Evolutionary conservation across 768 basidiomycete species (phyloP).

Genomic region (Leucocoprinus birnbaumii): DNA sequence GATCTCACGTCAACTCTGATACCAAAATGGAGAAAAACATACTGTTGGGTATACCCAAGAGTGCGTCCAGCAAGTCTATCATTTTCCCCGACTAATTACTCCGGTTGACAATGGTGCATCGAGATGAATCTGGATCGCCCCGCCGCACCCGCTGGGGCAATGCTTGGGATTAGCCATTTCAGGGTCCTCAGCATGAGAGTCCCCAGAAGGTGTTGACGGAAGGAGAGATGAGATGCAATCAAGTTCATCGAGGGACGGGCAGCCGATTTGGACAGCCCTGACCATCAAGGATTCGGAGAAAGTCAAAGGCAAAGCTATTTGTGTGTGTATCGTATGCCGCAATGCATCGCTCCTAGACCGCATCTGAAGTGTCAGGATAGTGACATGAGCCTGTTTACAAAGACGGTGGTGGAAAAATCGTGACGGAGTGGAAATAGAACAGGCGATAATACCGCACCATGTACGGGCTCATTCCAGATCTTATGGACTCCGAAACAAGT

Average conservation of each 20-base stretch:
- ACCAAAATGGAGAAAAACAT: conserved; percentile 8
- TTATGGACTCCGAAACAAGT: background rate
- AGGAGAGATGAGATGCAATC: conserved; percentile 8
- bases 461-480: background rate
- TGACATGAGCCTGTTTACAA: background rate
- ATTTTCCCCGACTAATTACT: conserved; percentile 10
- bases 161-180: conserved; percentile 8
- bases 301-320: conserved; percentile 3
- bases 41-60: conserved; percentile 3
- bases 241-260: conserved; percentile 1
- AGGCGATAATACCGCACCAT: background rate
- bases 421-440: conserved; percentile 4
- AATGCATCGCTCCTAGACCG: background rate
- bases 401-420: background rate
- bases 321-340: background rate
- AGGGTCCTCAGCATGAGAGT: conserved; percentile 12
- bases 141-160: background rate
- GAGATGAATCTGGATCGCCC: conserved; percentile 1
- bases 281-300: conserved; percentile 10
- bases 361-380: background rate
- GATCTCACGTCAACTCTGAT: conserved; percentile 9
- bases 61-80: conserved; percentile 4
- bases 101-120: conserved; percentile 5
- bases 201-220: conserved; percentile 5
- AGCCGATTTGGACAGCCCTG: conserved; percentile 6